Evolutionary conservation across 1,284 basidiomycete genomes (phyloP), one percentile per base, ranked within the genome.

Genomic region (Gomphus bonarii): DNA sequence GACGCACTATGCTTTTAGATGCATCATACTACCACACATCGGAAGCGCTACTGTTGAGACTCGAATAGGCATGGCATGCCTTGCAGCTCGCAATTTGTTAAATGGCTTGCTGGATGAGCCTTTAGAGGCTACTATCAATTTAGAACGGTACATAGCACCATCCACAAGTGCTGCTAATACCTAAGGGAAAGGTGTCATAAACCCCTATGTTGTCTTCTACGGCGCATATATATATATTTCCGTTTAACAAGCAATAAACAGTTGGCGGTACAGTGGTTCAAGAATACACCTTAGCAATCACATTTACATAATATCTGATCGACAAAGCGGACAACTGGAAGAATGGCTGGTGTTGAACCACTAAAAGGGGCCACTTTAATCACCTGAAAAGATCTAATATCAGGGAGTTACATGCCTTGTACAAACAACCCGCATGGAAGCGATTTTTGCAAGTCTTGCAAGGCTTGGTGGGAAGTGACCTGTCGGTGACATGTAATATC

Each of bases 371-470:
- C 48, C 14, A 33, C 33, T 10, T 12, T 35, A 55, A 42, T 59
- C 46, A 64, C 42, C 62, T 50, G 44, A 36, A 30, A 50, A 50
- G n/a, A 25, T 9, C 28, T 28, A 55, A 40, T 31, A 54, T 54
- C 22, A 22, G 48, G 38, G 16, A 59, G 25, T 28, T 4, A 63
- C 75, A 51, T 48, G 83, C 88, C 78, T 95, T 95, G 75, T 87
- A 97, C 60, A 97, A 71, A 72, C 95, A 97, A 33, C 81, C 84
- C 0, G 91, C 85, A 69, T 99, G 97, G 81, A 98, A 99, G 50
- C 85, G 78, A 71, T 98, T 97, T 71, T 91, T 93, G 74, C 95
- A 97, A 1, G 90, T 98, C 69, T 84, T 85, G 74, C 97, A 99
- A 0, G 91, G 87, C 67, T 95, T 97, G 62, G 83, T 85, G 0